These are phyloP conservation scores for Populus hybrid DNA, from an alignment of 441 rosid species.

Conservation along the genomic window DNA sequence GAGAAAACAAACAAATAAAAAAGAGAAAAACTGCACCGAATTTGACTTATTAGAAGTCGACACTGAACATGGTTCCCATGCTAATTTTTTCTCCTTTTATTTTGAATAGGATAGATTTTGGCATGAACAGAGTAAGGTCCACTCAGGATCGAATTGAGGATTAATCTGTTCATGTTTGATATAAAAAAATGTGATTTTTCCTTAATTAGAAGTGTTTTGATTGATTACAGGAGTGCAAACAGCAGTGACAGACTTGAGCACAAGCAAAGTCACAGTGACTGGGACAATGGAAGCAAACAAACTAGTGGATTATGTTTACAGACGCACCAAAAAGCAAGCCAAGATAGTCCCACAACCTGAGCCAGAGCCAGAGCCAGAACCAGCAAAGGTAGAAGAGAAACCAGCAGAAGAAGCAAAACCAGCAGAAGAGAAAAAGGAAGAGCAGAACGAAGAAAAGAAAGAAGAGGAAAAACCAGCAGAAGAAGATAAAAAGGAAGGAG, in stretches of 20 bases:
- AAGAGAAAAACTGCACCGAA: neutral
- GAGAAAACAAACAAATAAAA: too few relatives aligned
- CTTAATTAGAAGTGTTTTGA: neutral
- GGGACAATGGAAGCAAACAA: constrained; percentile 84
- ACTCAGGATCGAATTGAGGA: too few relatives aligned
- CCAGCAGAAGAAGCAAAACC: constrained; percentile 36
- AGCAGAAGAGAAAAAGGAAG: constrained; percentile 15
- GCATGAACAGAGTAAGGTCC: too few relatives aligned
- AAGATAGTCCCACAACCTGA: constrained; percentile 70
- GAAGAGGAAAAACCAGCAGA: constrained; percentile 38
- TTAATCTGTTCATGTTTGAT: too few relatives aligned
- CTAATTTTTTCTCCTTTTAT: too few relatives aligned
- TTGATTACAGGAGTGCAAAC: constrained; percentile 68
- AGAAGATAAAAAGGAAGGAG: constrained; percentile 27
- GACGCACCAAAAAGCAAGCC: constrained; percentile 78
- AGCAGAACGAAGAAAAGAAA: constrained; percentile 22
- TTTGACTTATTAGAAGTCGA: too few relatives aligned
- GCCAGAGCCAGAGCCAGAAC: constrained; percentile 51
- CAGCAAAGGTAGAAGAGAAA: constrained; percentile 31
- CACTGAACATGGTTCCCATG: too few relatives aligned
- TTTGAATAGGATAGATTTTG: too few relatives aligned
- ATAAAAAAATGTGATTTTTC: neutral
- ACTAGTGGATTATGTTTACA: constrained; percentile 77
- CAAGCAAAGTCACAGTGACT: constrained; percentile 69
- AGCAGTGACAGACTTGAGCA: constrained; percentile 55